Conservation (phyloP, 23 red algal genomes). For the Cyanidium caldarium region DNA sequence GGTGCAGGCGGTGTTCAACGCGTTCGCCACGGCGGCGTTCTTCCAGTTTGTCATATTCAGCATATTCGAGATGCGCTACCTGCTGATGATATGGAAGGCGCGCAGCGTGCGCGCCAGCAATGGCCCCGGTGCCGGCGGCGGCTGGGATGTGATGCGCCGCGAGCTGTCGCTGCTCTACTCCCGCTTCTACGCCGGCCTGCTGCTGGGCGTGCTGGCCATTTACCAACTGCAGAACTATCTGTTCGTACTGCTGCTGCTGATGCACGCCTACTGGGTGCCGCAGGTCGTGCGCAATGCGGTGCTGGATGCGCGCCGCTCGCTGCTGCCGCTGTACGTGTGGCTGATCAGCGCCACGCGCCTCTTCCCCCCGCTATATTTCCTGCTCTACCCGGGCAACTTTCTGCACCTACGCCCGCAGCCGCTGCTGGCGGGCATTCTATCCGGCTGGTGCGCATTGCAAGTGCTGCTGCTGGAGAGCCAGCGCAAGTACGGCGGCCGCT, state of each 20-base stretch:
- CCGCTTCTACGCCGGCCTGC: constrained; percentile 64
- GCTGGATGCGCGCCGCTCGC: constrained; percentile 41
- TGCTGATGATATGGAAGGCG: constrained; percentile 82
- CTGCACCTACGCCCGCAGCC: constrained; percentile 54
- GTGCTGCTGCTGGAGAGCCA: constrained; percentile 39
- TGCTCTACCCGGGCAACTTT: constrained; percentile 60
- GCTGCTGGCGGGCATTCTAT: constrained; percentile 19
- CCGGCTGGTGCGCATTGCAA: constrained; percentile 44
- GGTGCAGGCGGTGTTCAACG: constrained; percentile 66
- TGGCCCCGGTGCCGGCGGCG: no score
- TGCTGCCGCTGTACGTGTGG: constrained; percentile 47
- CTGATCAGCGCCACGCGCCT: constrained; percentile 38
- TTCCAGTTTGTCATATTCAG: constrained; percentile 85
- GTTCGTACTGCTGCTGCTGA: constrained; percentile 36
- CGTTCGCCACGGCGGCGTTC: constrained; percentile 82
- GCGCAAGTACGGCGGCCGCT: constrained; percentile 52
- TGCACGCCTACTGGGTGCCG: constrained; percentile 77
- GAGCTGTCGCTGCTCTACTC: constrained; percentile 76
- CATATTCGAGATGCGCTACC: constrained; percentile 72
- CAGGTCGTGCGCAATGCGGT: constrained; percentile 53
- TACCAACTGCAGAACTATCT: constrained; percentile 73
- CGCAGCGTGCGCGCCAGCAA: constrained; percentile 23
- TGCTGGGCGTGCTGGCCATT: constrained; percentile 55
- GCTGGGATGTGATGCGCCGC: constrained; percentile 76
- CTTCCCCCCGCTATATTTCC: constrained; percentile 53